These are phyloP conservation scores for Xylaria arbuscula DNA, from an alignment of 2,329 filamentous ascomycete genomes.

Conservation along the genomic window DNA sequence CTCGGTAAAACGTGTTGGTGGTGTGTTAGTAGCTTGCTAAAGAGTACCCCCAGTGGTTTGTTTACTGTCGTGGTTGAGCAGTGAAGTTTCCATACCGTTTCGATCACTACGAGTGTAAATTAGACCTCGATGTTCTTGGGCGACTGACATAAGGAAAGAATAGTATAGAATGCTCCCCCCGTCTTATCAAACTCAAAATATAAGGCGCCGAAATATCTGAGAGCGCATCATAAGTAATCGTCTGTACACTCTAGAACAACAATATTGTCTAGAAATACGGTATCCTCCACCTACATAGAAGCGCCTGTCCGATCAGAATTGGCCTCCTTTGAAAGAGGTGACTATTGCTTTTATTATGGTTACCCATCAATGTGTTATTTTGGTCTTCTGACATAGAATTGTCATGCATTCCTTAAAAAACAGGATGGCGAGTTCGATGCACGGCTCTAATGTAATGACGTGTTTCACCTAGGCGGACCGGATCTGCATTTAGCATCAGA, in stretches of 20 bases:
- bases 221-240: too few species aligned
- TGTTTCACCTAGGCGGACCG: slow-evolving; percentile 44
- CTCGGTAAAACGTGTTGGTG: background rate
- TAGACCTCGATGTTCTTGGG: background rate
- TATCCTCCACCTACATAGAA: too few species aligned
- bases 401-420: background rate
- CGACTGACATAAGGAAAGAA: background rate
- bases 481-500: slow-evolving; percentile 43
- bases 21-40: background rate
- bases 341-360: background rate
- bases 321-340: background rate
- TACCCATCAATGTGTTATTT: slow-evolving; percentile 10
- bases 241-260: too few species aligned
- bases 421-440: slow-evolving; percentile 17
- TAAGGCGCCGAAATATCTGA: too few species aligned
- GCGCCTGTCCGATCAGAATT: background rate
- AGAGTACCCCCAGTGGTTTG: background rate
- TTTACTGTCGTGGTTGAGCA: background rate
- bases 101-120: too few species aligned
- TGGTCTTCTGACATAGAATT: background rate
- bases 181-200: too few species aligned
- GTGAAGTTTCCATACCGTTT: too few species aligned
- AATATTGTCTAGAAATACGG: too few species aligned
- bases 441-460: slow-evolving; percentile 39
- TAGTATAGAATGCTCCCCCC: too few species aligned